Evolutionary conservation across 257 asterid species (phyloP).

Genomic region (Solanum megistacrolobum): DNA sequence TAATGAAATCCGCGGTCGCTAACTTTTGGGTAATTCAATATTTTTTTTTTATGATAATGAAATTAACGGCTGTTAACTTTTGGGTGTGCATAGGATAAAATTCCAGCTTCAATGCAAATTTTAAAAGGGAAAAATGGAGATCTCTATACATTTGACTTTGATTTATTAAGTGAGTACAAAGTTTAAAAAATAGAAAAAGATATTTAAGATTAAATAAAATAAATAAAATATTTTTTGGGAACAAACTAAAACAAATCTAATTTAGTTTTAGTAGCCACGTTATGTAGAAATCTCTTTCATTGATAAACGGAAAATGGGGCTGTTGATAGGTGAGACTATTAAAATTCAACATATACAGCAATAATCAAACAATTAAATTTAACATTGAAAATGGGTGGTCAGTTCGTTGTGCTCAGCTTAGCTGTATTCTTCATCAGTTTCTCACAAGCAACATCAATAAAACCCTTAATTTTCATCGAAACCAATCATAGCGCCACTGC

Average conservation of each 20-base stretch:
- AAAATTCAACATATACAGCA: not conserved
- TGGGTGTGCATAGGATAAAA: too few relatives aligned
- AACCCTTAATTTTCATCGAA: not conserved
- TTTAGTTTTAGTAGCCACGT: not conserved
- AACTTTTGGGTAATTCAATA: too few relatives aligned
- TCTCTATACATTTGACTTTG: not conserved
- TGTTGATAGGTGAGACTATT: not conserved
- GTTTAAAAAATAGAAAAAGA: not conserved
- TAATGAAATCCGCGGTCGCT: too few relatives aligned
- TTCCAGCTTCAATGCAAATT: too few relatives aligned
- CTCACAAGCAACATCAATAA: not conserved
- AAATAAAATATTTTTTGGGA: not conserved
- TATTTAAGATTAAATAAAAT: too few relatives aligned
- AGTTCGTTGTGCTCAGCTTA: not conserved
- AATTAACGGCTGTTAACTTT: accelerated
- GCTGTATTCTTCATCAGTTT: not conserved
- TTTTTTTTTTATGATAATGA: too few relatives aligned
- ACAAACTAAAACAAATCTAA: not conserved
- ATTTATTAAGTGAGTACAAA: not conserved
- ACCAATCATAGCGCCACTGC: not conserved
- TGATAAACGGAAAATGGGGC: not conserved
- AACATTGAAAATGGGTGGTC: not conserved
- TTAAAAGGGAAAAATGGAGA: not conserved
- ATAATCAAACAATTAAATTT: not conserved
- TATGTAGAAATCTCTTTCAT: not conserved